These are phyloP conservation scores for Ogataea hybrid DNA, from an alignment of 1,139 yeast species.

Conservation along the genomic window DNA sequence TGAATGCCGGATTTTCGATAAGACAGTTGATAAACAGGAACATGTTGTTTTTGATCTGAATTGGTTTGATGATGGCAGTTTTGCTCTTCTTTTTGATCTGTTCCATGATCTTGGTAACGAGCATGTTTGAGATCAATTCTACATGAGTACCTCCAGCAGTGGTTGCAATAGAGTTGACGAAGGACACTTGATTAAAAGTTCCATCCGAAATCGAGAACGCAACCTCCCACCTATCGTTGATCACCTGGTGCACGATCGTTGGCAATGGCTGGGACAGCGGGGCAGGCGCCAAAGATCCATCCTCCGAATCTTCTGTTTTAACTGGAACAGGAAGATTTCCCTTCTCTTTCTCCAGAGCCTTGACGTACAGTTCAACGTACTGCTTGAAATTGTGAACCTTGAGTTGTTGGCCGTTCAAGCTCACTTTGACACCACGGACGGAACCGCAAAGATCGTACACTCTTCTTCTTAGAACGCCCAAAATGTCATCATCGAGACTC, in stretches of 20 bases:
- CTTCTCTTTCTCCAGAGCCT: constrained; percentile 51
- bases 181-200: constrained; percentile 88
- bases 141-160: constrained; percentile 98
- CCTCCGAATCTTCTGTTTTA: constrained; percentile 24
- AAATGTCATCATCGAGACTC: constrained; percentile 71
- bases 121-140: constrained; percentile 79
- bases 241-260: constrained; percentile 74
- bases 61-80: constrained; percentile 73
- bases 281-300: constrained; percentile 14
- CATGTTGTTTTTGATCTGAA: constrained; percentile 87
- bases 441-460: constrained; percentile 97
- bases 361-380: constrained; percentile 88
- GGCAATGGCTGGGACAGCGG: constrained; percentile 41
- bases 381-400: constrained; percentile 74
- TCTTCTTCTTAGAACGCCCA: constrained; percentile 86
- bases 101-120: constrained; percentile 72
- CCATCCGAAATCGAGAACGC: constrained; percentile 96
- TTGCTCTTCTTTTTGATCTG: constrained; percentile 75
- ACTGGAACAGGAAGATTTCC: constrained; percentile 29
- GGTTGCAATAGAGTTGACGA: constrained; percentile 96
- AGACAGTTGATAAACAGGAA: constrained; percentile 89
- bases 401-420: constrained; percentile 71
- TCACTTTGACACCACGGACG: constrained; percentile 79
- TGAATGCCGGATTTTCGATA: constrained; percentile 95
- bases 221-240: constrained; percentile 87